Base-by-base conservation (phyloP, 208 protist species). In the Leishmania turanica region DNA sequence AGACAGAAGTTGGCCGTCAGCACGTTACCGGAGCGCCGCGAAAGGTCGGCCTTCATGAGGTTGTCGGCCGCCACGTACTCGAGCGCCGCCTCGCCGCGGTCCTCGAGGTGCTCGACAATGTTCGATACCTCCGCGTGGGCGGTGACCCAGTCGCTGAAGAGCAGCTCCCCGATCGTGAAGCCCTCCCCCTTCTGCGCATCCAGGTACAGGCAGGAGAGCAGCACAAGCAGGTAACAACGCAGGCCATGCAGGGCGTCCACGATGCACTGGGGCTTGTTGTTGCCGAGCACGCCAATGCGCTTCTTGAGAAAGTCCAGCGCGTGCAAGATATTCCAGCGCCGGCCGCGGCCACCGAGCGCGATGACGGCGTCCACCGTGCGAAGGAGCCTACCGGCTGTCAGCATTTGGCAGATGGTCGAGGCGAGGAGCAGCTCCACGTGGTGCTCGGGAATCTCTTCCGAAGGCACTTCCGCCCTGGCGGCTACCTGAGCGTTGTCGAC, bases 351-450 rank as follows among this genome's bases (percentile, higher is more conserved):
- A 77, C 94, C 88, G 53, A 97, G 85, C 3, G 79, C 31, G 62
- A 96, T 92, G 27, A 86, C 90, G n/a, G 91, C 89, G 58, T 93
- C 87, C 8, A 95, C 91, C 21, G 93, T 93, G 64, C 87, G 86
- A 51, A 97, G 79, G 53, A 97, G 79, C 4, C 88, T 92, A 68
- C 94, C 94, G 13, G 92, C 88, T 27, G 90, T 93, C 47, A 97
- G 89, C 91, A 97, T 97, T 84, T 97, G 94, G 82, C 91, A 94
- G 47, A 97, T 96, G 53, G 90, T 95, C 7, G 90, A 95, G 37
- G 94, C 94, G 21, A 96, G 77, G 7, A 91, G 91, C 51, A 95
- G 78, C 84, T 96, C 94, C 4, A 95, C 84, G 62, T 85, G 81
- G 58, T 88, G 82, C 53, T 88, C 87, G 27, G 94, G 92, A 42